phyloP scores from a whole-genome alignment of 345 rosid genomes.

The Eucalyptus sp. region DNA sequence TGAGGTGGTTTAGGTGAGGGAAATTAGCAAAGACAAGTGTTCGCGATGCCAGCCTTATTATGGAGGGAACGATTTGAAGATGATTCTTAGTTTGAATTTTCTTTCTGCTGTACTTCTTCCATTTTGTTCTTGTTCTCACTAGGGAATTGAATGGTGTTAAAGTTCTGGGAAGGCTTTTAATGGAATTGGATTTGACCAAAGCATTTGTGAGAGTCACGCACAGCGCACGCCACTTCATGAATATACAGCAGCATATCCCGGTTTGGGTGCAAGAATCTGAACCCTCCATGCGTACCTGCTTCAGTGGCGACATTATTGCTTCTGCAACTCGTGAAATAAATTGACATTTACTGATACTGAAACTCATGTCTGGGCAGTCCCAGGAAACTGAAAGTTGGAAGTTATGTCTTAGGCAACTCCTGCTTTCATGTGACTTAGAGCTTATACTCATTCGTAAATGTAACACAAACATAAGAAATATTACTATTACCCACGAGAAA shows the following conservation, averaged over 20 bases:
- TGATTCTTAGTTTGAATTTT: background rate
- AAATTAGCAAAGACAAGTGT: too few species aligned
- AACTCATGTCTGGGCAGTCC: background rate
- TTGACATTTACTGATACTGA: background rate
- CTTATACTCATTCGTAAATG: background rate
- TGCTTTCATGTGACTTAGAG: background rate
- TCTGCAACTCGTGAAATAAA: background rate
- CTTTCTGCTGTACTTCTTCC: background rate
- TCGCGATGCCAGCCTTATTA: background rate
- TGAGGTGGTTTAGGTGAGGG: conserved; percentile 47
- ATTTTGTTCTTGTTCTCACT: background rate
- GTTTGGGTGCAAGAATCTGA: background rate
- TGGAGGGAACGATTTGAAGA: background rate
- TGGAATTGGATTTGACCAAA: background rate
- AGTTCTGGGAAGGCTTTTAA: background rate
- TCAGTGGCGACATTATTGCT: background rate
- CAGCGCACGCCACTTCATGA: background rate
- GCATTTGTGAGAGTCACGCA: background rate
- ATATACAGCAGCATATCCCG: background rate
- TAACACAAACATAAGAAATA: background rate
- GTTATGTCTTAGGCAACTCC: background rate
- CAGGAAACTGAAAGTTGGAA: background rate
- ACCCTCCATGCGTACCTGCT: background rate
- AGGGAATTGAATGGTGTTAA: background rate
- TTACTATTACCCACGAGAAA: background rate